Evolutionary conservation across 148 eudicot species (phyloP), one percentile per base, ranked within the genome.

Genomic region (Agrostemma githago): DNA sequence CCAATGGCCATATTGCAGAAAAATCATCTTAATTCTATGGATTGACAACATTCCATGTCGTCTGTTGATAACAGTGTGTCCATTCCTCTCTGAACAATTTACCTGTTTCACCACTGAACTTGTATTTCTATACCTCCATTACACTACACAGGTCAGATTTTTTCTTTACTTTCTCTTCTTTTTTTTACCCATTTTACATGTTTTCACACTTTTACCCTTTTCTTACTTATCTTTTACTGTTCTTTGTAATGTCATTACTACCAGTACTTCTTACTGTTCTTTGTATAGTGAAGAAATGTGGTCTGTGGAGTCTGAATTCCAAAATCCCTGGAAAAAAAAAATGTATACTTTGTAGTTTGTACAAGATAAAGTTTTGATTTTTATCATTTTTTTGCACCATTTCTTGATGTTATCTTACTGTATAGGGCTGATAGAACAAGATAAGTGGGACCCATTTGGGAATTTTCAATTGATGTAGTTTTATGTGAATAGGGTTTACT

Each of bases 401-500:
- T 51, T 51, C 4, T 60, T 60, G 11, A 2, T 11, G 9, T 60
- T 60, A 60, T 9, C 26, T 59, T 59, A 8, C 8, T 59, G 20
- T 20, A 59, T 59, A 59, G 8, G 64, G 64, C 10, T 6, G 20
- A 21, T 20, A 60, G 7, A 21, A 20, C 11, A 60, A 8, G 34
- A 60, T 20, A 26, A 8, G 64, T 41, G 51, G 46, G 51, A 16
- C 69, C 69, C 51, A 66, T 51, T 66, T 66, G 48, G 19, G 10
- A n/a, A 66, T 15, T 66, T 66, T 60, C 3, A 41, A 16, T 65
- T 3, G 44, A 11, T 65, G 38, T 38, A 11, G 67, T 38, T 14
- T 8, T 21, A 63, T 63, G 15, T 38, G 4, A 42, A 65, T 39
- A 65, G 69, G 43, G 51, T 66, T 66, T 66, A 66, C 34, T 66